Evolutionary conservation across 1,139 yeast genomes (phyloP), one percentile per base, ranked within the genome.

Genomic region (Candida sojae): DNA sequence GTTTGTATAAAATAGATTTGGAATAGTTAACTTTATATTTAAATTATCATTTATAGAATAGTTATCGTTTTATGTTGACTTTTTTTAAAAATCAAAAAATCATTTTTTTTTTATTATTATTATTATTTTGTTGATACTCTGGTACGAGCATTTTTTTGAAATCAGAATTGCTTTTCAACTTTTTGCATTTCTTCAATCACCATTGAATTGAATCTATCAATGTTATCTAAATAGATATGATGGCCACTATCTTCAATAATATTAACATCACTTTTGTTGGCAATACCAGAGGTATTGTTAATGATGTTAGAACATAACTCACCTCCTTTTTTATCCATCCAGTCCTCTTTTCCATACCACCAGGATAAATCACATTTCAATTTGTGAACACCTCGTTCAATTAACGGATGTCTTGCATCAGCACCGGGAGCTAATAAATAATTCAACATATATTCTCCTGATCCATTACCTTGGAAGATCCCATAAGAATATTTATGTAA

Each of bases 371-470:
- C 77, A 57, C 85, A 82, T 7, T 68, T 62, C 12, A 81, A 64
- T 32, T 72, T 66, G 38, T 79, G 74, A 6, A 84, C 63, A 6
- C 80, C 77, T 35, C 79, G 53, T 11, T 79, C 77, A 11, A 79
- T 69, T 44, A 87, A 65, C 0, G 93, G 89, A 44, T 68, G 66
- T 53, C 91, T 71, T 0, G 93, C 90, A 42, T 82, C 79, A 1
- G 90, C 95, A 4, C 93, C 95, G 9, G 92, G 89, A 1, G 84
- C 85, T 26, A 87, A 65, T 12, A 85, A 69, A 60, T 80, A 84
- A 53, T 84, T 83, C 54, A 87, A 68, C 80, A 86, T 79, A 61
- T 87, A 87, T 62, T 87, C 95, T 4, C 93, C 93, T 1, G 87
- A 82, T 0, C 93, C 95, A 3, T 74, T 79, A 25, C 83, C 79